Evolutionary conservation across 495 filamentous ascomycete genomes (phyloP), one percentile per base, ranked within the genome.

Genomic region (Annulohypoxylon bovei): DNA sequence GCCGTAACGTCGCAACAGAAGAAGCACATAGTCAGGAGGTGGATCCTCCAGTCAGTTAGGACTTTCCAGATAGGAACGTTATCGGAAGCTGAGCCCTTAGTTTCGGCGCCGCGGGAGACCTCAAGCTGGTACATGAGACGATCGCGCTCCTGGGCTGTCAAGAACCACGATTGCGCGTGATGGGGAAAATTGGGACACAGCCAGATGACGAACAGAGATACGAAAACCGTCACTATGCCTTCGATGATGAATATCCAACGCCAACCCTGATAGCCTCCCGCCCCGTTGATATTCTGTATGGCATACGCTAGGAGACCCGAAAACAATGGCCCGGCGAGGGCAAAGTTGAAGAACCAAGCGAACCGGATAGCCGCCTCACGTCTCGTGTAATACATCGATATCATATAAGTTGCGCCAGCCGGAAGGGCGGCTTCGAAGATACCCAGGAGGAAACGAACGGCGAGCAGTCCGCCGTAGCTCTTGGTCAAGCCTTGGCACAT

Each of bases 101-200:
- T 44, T 54, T 67, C 71, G 12, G 39, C 44, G 35, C 67, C 71
- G 32, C 70, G 65, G 20, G 65, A 67, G 3, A 30, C 50, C 18
- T 85, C 85, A 46, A 95, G 80, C 3, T 90, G 80, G 5, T 86
- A 79, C 25, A 91, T 72, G 0, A 93, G 90, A 2, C 90, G 85
- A 27, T 83, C 81, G 18, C 89, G 84, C 61, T 95, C 91, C 5
- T 78, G 77, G 1, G 83, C 80, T 5, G 83, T 85, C 25, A 95
- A 81, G 68, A 94, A 95, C 71, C 71, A 74, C 14, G 62, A 57
- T 3, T 65, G 84, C 3, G 92, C 91, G 20, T 88, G 79, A 54
- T 90, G 89, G 0, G 92, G 92, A 71, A 93, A 94, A 68, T 94
- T 90, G 61, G 89, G 86, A 2, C 94, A 90, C 70, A 90, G 80